Percentiles rank a stretch among this genome's conserved stretches.
phyloP scores from a whole-genome alignment of 192 early-diverging fungal species.

The Gorgonomyces haynaldii region DNA sequence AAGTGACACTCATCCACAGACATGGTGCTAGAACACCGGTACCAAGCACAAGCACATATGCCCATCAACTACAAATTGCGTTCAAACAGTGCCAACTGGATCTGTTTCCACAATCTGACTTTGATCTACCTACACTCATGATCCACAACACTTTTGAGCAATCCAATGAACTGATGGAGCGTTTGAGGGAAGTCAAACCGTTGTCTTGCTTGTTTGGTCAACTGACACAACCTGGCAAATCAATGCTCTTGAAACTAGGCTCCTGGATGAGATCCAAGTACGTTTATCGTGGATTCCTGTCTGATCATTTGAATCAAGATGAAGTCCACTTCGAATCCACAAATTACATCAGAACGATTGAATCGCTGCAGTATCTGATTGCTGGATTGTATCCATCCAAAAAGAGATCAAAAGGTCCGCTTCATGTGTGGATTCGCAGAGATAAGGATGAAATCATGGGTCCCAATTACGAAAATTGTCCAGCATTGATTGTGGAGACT shows the following conservation, averaged over 20 bases:
- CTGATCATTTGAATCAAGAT: not conserved
- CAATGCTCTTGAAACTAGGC: conserved; percentile 34
- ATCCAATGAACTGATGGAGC: not conserved
- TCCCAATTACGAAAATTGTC: conserved; percentile 8
- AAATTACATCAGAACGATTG: conserved; percentile 50
- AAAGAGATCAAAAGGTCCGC: conserved; percentile 2
- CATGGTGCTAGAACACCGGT: conserved; percentile 2
- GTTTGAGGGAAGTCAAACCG: not conserved
- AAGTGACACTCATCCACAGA: not conserved
- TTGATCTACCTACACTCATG: not conserved
- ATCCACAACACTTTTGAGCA: not conserved
- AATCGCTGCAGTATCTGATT: conserved; percentile 53
- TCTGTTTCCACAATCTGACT: not conserved
- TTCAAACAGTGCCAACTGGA: not conserved
- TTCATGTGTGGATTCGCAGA: conserved; percentile 7
- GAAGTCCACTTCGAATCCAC: conserved; percentile 46
- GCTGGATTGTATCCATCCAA: conserved; percentile 44
- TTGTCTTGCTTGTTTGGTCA: conserved; percentile 31
- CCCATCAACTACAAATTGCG: not conserved
- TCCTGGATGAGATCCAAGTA: conserved; percentile 40
- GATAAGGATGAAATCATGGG: conserved; percentile 12
- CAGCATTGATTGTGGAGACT: conserved; percentile 9
- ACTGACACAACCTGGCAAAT: conserved; percentile 47
- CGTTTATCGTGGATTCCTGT: conserved; percentile 15
- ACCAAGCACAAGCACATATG: not conserved